These are phyloP conservation scores for Schrenkiella parvula DNA, from an alignment of 345 rosid species.

Conservation along the genomic window DNA sequence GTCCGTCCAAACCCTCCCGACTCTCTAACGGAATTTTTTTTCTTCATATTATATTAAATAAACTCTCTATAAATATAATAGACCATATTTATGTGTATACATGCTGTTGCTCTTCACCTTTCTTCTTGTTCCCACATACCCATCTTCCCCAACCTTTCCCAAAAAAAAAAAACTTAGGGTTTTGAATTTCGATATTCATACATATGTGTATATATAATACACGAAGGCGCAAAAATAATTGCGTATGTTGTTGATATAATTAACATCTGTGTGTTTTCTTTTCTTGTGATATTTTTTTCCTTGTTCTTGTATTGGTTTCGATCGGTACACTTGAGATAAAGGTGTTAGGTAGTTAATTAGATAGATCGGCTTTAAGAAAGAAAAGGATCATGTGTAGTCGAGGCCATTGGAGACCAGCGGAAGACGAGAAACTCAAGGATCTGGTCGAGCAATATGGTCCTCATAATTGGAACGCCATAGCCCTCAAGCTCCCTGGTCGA, in stretches of 20 bases:
- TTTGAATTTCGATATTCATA: neutral
- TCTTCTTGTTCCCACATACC: slow-evolving; percentile 36
- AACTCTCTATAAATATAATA: neutral
- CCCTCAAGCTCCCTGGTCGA: slow-evolving; percentile 67
- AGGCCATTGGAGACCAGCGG: slow-evolving; percentile 80
- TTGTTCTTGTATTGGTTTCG: neutral
- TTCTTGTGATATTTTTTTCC: neutral
- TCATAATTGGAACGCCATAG: slow-evolving; percentile 86
- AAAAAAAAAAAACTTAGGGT: slow-evolving; percentile 15
- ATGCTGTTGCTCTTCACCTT: slow-evolving; percentile 36
- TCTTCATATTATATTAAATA: neutral
- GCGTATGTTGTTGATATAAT: neutral
- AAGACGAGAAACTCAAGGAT: slow-evolving; percentile 67
- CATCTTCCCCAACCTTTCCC: slow-evolving; percentile 32
- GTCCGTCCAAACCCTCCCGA: slow-evolving; percentile 49
- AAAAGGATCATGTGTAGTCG: slow-evolving; percentile 50
- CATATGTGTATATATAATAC: neutral
- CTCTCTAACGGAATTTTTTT: slow-evolving; percentile 54
- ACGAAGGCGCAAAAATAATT: neutral
- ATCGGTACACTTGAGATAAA: neutral
- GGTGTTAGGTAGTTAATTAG: neutral
- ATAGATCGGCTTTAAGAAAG: slow-evolving; percentile 15
- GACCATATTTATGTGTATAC: neutral
- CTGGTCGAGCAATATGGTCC: slow-evolving; percentile 65
- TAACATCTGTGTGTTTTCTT: neutral